Conservation (phyloP, 2,329 filamentous ascomycete species). For the Neofusicoccum umdonicola region DNA sequence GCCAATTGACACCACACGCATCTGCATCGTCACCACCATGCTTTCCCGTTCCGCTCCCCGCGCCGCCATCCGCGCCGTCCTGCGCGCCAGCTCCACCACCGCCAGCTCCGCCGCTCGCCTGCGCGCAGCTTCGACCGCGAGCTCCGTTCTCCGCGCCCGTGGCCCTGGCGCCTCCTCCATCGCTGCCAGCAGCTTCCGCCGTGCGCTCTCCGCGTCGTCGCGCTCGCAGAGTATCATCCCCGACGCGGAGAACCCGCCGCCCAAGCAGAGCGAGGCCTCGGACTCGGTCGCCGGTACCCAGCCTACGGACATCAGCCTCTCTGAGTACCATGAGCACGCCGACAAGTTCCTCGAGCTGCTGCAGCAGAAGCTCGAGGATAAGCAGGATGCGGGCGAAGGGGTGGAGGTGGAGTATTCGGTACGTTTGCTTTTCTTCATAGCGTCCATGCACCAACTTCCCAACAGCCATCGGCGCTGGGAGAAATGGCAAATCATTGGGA, state of each 20-base stretch:
- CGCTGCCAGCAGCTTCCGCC: slow-evolving; percentile 6
- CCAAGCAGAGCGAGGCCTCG: slow-evolving; percentile 34
- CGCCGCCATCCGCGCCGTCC: slow-evolving; percentile 1
- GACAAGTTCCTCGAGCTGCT: slow-evolving; percentile 70
- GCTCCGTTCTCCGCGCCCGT: background rate
- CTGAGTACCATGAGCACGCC: slow-evolving; percentile 73
- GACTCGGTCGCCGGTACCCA: slow-evolving; percentile 39
- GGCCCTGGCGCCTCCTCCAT: background rate
- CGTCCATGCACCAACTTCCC: too few species aligned
- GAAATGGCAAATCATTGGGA: too few species aligned
- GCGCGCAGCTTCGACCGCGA: background rate
- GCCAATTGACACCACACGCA: background rate
- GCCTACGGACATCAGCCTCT: slow-evolving; percentile 64
- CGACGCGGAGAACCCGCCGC: slow-evolving; percentile 40
- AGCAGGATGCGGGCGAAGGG: slow-evolving; percentile 70
- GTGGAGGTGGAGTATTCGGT: slow-evolving; percentile 90
- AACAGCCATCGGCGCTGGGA: too few species aligned
- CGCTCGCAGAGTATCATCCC: slow-evolving; percentile 42
- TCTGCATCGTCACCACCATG: background rate
- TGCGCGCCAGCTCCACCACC: slow-evolving; percentile 1
- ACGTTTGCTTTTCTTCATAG: slow-evolving; percentile 35
- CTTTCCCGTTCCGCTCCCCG: background rate
- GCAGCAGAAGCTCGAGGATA: slow-evolving; percentile 64
- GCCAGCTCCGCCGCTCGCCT: slow-evolving; percentile 9
- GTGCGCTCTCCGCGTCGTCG: slow-evolving; percentile 29